Evolutionary conservation across 2,329 filamentous ascomycete species (phyloP).

Genomic region (Plectosphaerella plurivora): DNA sequence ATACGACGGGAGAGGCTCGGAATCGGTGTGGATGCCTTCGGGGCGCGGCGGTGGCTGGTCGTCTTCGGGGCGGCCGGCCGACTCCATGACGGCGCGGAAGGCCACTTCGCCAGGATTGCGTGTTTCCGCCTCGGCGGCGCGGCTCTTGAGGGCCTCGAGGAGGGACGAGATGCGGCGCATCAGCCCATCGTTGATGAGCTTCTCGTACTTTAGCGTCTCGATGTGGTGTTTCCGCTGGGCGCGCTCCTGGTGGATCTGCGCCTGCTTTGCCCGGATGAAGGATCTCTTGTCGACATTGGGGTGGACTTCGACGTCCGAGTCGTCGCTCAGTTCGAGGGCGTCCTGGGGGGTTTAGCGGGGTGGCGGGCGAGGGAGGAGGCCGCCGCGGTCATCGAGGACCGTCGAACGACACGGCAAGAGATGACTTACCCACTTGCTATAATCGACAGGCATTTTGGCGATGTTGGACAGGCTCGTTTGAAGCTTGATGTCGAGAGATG

Average conservation of each 20-base stretch:
- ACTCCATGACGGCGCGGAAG: constrained; percentile 86
- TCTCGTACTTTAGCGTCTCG: constrained; percentile 86
- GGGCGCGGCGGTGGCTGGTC: constrained; percentile 71
- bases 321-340: constrained; percentile 92
- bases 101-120: constrained; percentile 74
- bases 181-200: constrained; percentile 87
- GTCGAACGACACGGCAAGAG: no score
- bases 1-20: constrained; percentile 74
- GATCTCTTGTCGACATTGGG: constrained; percentile 98
- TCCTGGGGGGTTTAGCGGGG: constrained; percentile 45
- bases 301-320: constrained; percentile 97
- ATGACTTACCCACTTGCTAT: constrained; percentile 64
- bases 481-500: no score
- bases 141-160: constrained; percentile 67
- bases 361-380: not conserved
- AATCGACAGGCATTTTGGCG: constrained; percentile 46
- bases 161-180: constrained; percentile 78
- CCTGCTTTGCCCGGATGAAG: constrained; percentile 97
- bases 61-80: constrained; percentile 66
- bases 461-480: not conserved
- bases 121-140: constrained; percentile 61
- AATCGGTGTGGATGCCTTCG: constrained; percentile 71
- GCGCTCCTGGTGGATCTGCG: constrained; percentile 91
- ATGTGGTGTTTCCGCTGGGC: constrained; percentile 84
- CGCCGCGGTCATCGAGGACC: not conserved